A percentile compares a stretch with the other conserved stretches of the same genome.
These are phyloP conservation scores for Trichocladium uniseriatum DNA, from an alignment of 495 filamentous ascomycete species.

Conservation along the genomic window DNA sequence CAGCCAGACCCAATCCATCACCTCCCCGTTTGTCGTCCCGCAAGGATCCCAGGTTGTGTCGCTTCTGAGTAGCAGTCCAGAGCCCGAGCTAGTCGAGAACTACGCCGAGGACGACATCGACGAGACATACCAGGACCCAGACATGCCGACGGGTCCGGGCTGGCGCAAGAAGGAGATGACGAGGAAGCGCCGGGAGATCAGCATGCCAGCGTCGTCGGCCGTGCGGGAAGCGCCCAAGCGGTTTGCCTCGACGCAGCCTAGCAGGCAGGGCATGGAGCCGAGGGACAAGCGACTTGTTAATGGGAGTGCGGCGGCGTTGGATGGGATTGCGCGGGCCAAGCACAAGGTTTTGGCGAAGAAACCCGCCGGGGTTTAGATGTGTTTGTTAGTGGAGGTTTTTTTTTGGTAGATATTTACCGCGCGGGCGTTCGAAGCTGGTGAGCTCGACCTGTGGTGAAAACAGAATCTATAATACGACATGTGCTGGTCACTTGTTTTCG, in stretches of 20 bases:
- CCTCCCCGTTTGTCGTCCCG: conserved; percentile 22
- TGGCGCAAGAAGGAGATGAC: conserved; percentile 29
- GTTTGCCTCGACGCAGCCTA: not conserved
- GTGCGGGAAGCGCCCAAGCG: too few relatives aligned
- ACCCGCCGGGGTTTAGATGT: too few relatives aligned
- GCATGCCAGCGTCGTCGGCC: conserved; percentile 5
- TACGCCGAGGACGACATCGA: conserved; percentile 39
- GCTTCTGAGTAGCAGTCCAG: conserved; percentile 31
- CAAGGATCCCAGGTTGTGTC: conserved; percentile 33
- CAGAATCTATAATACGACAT: too few relatives aligned
- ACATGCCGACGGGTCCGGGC: conserved; percentile 27
- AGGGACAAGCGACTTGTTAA: too few relatives aligned
- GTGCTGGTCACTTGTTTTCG: too few relatives aligned
- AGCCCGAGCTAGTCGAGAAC: conserved; percentile 29
- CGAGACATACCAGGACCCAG: conserved; percentile 24
- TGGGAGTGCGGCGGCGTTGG: not conserved
- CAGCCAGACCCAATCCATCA: not conserved
- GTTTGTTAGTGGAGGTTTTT: too few relatives aligned
- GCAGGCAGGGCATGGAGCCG: too few relatives aligned
- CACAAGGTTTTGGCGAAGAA: not conserved
- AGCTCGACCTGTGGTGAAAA: too few relatives aligned
- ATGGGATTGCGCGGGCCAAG: not conserved
- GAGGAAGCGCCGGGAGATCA: conserved; percentile 1
- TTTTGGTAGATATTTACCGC: too few relatives aligned
- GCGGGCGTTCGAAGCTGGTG: too few relatives aligned